Evolutionary conservation across 306 rosid species (phyloP).

Genomic region (Dalbergia cultrata): DNA sequence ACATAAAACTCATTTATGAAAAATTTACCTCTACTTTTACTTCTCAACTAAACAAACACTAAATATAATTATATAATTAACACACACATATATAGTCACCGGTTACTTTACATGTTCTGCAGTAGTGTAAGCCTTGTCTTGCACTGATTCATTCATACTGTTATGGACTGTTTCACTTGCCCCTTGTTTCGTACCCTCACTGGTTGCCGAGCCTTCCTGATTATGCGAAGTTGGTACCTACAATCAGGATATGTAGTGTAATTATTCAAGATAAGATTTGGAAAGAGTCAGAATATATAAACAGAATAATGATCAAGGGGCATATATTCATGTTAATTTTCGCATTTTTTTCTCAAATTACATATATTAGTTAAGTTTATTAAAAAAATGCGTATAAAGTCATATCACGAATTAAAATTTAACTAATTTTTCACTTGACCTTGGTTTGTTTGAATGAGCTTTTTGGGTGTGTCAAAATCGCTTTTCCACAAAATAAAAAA

Average conservation of each 20-base stretch:
- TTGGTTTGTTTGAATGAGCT: no score
- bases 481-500: no score
- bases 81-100: no score
- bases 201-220: constrained; percentile 45
- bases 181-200: constrained; percentile 56
- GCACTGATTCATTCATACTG: constrained; percentile 48
- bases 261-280: background rate
- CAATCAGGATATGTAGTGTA: background rate
- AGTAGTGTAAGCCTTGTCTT: constrained; percentile 61
- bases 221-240: constrained; percentile 52
- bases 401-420: no score
- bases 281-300: background rate
- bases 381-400: no score
- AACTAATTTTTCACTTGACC: no score
- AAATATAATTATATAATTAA: no score
- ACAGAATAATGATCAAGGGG: background rate
- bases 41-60: no score
- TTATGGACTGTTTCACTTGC: constrained; percentile 52
- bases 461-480: no score
- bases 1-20: no score
- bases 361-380: no score
- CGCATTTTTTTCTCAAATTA: background rate
- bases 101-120: constrained; percentile 55
- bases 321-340: background rate
- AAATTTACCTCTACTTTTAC: no score